These are phyloP conservation scores for Nannochloropsis gaditana DNA, from an alignment of 108 stramenopile genomes.

Conservation along the genomic window DNA sequence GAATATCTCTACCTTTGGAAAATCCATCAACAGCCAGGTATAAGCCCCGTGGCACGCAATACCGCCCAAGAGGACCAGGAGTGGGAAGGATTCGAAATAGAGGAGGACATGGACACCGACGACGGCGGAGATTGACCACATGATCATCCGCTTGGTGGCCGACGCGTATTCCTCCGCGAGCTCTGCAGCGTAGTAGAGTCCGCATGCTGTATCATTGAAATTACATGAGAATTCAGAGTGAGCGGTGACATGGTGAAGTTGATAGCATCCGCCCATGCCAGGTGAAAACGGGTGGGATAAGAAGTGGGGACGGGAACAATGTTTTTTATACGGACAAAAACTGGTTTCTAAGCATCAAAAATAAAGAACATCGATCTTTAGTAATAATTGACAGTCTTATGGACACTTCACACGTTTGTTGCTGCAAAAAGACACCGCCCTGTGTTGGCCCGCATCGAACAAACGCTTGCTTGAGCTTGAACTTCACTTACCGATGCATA, in stretches of 20 bases:
- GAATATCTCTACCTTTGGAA: not conserved
- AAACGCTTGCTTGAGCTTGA: not conserved
- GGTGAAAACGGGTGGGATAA: too few relatives aligned
- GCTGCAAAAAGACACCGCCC: too few relatives aligned
- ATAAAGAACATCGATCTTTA: too few relatives aligned
- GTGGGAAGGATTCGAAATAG: not conserved
- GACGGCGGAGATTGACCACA: not conserved
- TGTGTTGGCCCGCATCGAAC: too few relatives aligned
- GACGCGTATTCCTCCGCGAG: slow-evolving; percentile 21
- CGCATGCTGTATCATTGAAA: not conserved
- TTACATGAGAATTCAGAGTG: too few relatives aligned
- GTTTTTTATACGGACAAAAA: too few relatives aligned
- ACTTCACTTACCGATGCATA: slow-evolving; percentile 3
- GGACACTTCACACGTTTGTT: too few relatives aligned
- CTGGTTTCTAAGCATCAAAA: too few relatives aligned
- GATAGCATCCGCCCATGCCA: too few relatives aligned
- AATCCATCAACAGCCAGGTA: slow-evolving; percentile 16
- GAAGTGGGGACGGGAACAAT: too few relatives aligned
- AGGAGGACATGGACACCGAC: not conserved
- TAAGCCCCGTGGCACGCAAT: not conserved
- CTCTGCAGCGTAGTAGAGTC: slow-evolving; percentile 23
- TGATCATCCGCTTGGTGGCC: not conserved
- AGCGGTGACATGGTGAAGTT: too few relatives aligned
- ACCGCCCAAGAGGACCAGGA: not conserved
- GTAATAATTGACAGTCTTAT: too few relatives aligned